Percentiles rank a stretch among this genome's conserved stretches.
These are phyloP conservation scores for Salvia sclarea DNA, from an alignment of 305 asterid genomes.

Conservation along the genomic window DNA sequence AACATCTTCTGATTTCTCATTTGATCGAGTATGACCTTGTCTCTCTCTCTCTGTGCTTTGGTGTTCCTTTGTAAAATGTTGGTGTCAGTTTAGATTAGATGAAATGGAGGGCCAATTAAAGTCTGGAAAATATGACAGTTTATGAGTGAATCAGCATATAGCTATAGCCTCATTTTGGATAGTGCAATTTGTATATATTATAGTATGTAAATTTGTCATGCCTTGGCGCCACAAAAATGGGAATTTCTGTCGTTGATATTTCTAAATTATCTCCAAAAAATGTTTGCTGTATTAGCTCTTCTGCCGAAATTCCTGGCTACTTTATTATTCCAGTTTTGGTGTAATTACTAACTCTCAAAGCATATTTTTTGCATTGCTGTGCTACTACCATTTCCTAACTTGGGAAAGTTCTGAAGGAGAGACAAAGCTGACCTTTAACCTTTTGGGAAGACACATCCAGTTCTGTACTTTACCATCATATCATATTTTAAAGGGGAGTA, in stretches of 20 bases:
- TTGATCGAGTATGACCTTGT: neutral
- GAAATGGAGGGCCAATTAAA: neutral
- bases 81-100: neutral
- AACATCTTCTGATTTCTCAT: neutral
- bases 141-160: too few species aligned
- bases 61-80: neutral
- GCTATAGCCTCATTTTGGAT: too few species aligned
- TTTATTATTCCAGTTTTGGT: neutral
- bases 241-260: neutral
- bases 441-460: too few species aligned
- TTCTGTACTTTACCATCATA: neutral
- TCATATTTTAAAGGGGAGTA: neutral
- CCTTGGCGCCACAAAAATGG: neutral
- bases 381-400: neutral
- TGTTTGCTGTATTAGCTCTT: neutral
- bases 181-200: neutral
- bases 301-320: neutral
- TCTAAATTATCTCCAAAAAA: neutral
- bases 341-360: neutral
- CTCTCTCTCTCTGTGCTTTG: neutral
- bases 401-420: constrained; percentile 5
- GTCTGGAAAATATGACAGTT: too few species aligned
- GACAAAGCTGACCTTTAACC: neutral
- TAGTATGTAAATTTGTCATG: neutral
- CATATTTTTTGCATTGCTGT: constrained; percentile 7